A percentile compares a stretch with the other conserved stretches of the same genome.
These are phyloP conservation scores for Euphorbia tirucalli DNA, from an alignment of 345 rosid species.

Conservation along the genomic window DNA sequence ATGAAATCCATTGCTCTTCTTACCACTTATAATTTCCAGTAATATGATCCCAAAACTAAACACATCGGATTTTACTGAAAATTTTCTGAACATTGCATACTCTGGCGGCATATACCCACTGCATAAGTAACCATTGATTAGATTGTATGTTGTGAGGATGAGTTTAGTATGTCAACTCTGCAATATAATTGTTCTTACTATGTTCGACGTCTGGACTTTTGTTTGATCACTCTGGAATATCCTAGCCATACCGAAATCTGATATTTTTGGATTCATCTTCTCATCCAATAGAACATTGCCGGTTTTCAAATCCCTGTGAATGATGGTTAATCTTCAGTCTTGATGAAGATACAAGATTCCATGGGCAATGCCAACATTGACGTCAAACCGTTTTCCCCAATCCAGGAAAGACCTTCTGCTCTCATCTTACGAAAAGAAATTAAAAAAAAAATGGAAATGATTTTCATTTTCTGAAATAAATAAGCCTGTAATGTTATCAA, in stretches of 20 bases:
- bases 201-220: conserved; percentile 58
- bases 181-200: conserved; percentile 41
- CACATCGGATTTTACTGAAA: too few species aligned
- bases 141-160: too few species aligned
- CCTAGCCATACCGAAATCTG: conserved; percentile 65
- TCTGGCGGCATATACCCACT: conserved; percentile 33
- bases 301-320: conserved; percentile 65
- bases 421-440: too few species aligned
- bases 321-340: conserved; percentile 66
- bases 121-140: background rate
- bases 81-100: conserved; percentile 13
- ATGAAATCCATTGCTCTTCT: too few species aligned
- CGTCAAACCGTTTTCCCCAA: conserved; percentile 37
- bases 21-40: too few species aligned
- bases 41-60: too few species aligned
- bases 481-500: conserved; percentile 12
- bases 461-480: conserved; percentile 11
- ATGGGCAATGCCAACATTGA: conserved; percentile 55
- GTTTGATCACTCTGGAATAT: conserved; percentile 49
- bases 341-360: conserved; percentile 72
- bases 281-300: conserved; percentile 59
- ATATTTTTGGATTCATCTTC: conserved; percentile 50
- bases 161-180: background rate
- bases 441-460: background rate
- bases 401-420: too few species aligned